A percentile compares a stretch with the other conserved stretches of the same genome.
Conservation (phyloP, 1,284 basidiomycete genomes). For the Ustilago esculenta region DNA sequence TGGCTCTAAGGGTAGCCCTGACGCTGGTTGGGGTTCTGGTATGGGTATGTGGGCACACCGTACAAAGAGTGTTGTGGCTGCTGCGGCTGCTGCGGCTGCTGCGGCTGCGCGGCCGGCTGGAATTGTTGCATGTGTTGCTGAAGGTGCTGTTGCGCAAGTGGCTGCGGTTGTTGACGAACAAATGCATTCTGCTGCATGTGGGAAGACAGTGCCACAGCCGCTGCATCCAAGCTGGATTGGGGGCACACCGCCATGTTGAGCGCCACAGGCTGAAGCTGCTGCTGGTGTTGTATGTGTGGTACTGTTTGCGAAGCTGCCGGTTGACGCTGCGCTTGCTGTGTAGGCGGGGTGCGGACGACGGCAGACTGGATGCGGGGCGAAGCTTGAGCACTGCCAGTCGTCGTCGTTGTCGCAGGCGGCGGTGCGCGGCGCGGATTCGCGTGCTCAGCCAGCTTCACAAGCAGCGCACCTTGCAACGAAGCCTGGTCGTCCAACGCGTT, state of each 20-base stretch:
- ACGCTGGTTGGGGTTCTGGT: slow-evolving; percentile 18
- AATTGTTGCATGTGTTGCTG: neutral
- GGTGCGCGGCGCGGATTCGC: slow-evolving; percentile 27
- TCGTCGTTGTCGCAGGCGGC: neutral
- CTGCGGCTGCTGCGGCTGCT: slow-evolving; percentile 8
- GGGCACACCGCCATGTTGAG: slow-evolving; percentile 4
- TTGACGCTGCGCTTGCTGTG: neutral
- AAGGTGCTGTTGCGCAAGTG: too few relatives aligned
- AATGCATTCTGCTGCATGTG: slow-evolving; percentile 23
- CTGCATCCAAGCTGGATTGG: slow-evolving; percentile 1
- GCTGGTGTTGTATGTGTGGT: too few relatives aligned
- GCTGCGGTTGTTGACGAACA: too few relatives aligned
- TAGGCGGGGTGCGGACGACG: neutral
- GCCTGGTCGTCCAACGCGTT: slow-evolving; percentile 33
- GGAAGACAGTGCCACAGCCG: slow-evolving; percentile 11
- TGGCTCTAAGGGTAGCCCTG: slow-evolving; percentile 6
- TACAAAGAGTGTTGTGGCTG: neutral
- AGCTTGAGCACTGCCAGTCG: neutral
- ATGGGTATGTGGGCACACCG: neutral
- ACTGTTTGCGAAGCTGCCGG: too few relatives aligned
- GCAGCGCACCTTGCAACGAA: slow-evolving; percentile 39
- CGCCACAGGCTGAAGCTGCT: neutral
- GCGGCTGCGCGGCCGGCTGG: slow-evolving; percentile 1
- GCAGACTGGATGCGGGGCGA: neutral
- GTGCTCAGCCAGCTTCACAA: slow-evolving; percentile 36